Evolutionary conservation across 2,329 filamentous ascomycete genomes (phyloP).

Genomic region (Talaromyces sp.): DNA sequence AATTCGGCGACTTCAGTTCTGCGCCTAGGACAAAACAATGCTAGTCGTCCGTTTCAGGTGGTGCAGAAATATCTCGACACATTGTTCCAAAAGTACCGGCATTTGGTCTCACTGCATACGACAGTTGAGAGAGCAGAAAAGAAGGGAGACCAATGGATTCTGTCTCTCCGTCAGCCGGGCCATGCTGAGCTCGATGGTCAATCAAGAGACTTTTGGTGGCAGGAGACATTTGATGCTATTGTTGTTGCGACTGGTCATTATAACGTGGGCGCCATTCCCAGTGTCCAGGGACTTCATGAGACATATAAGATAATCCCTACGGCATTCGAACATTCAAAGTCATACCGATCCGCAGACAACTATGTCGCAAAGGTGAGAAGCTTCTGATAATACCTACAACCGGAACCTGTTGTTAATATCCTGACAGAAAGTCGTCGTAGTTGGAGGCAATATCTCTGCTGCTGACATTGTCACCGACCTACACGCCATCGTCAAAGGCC

Average conservation of each 20-base stretch:
- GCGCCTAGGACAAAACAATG: constrained; percentile 18
- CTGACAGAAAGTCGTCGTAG: constrained; percentile 21
- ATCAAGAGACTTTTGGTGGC: constrained; percentile 32
- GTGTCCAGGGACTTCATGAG: constrained; percentile 30
- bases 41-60: constrained; percentile 21
- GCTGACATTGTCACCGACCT: constrained; percentile 25
- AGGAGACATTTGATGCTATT: constrained; percentile 38
- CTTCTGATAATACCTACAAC: background rate
- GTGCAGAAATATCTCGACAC: constrained; percentile 21
- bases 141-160: constrained; percentile 21
- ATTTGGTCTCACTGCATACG: constrained; percentile 27
- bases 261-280: constrained; percentile 35
- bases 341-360: constrained; percentile 28
- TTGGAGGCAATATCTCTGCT: constrained; percentile 26
- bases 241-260: constrained; percentile 42
- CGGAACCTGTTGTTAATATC: no score
- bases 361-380: constrained; percentile 29
- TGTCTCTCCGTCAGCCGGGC: constrained; percentile 23
- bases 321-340: constrained; percentile 35
- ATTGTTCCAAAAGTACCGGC: constrained; percentile 21
- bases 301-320: constrained; percentile 28
- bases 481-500: constrained; percentile 18
- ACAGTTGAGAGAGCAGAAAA: constrained; percentile 25
- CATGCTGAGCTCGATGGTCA: constrained; percentile 8
- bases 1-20: constrained; percentile 21